Percentiles rank a stretch among this genome's conserved stretches.
phyloP scores from a whole-genome alignment of 2,329 filamentous ascomycete species.

The Tothia fuscella region DNA sequence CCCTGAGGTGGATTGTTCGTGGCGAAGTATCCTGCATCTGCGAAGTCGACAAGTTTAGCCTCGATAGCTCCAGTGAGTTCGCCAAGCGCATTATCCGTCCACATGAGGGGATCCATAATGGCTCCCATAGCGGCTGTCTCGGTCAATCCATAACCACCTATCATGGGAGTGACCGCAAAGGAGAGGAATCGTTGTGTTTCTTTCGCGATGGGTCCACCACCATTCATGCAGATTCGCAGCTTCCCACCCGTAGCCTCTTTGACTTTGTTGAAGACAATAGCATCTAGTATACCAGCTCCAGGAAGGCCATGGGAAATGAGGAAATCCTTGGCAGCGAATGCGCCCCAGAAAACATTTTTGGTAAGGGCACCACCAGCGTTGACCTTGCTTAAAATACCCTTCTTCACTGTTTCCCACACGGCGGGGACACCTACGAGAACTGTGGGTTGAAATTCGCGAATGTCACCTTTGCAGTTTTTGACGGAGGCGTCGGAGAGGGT shows the following conservation, averaged over 20 bases:
- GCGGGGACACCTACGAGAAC: conserved; percentile 90
- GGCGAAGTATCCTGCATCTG: conserved; percentile 75
- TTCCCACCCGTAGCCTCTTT: conserved; percentile 80
- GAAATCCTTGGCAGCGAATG: conserved; percentile 48
- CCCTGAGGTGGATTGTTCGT: conserved; percentile 71
- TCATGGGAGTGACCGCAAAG: conserved; percentile 86
- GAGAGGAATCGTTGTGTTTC: conserved; percentile 86
- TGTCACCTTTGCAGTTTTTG: conserved; percentile 84
- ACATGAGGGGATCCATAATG: conserved; percentile 75
- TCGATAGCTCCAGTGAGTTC: conserved; percentile 68
- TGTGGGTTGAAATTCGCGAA: conserved; percentile 80
- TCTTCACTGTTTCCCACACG: conserved; percentile 95
- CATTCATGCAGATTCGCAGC: conserved; percentile 85
- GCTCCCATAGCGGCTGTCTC: conserved; percentile 70
- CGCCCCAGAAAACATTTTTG: conserved; percentile 67
- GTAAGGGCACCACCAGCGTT: conserved; percentile 58
- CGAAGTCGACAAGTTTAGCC: conserved; percentile 81
- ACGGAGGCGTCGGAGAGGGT: conserved; percentile 80
- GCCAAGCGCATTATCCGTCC: conserved; percentile 66
- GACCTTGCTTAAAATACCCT: conserved; percentile 76
- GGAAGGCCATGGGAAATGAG: conserved; percentile 49
- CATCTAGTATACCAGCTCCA: conserved; percentile 59
- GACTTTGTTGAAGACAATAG: conserved; percentile 82
- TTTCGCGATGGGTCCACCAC: conserved; percentile 78
- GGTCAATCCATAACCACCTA: conserved; percentile 85